Base-by-base conservation (phyloP, 345 rosid genomes). In the Nephelium lappaceum region DNA sequence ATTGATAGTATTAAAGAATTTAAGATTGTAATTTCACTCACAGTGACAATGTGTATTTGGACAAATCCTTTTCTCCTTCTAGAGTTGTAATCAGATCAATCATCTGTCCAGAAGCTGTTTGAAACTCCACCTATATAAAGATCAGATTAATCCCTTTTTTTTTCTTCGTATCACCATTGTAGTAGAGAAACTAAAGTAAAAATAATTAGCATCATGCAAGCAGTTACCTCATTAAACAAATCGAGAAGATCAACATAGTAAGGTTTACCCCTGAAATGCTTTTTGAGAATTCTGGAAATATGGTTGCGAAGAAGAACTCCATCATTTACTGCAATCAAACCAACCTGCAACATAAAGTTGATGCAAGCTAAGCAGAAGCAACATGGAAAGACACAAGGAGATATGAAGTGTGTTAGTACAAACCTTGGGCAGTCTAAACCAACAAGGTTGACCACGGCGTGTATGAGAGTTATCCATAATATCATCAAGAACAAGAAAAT, bases 181-280 rank as follows among this genome's bases (percentile, higher is more conserved):
- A 31, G 11, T 31, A 27, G 27, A 45, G 36, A 60, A 65, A 65
- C 23, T 21, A n/a, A 31, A 4, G 36, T 2, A 31, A 31, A 31
- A 31, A 2, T 31, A 31, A 31, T 31, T 1, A 31, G 36, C 3
- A 31, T 31, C 36, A 31, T 31, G 36, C 36, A 2, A 31, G 36
- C 36, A 31, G 36, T n/a, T 81, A 89, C 92, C 92, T 88, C 92
- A 47, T 86, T 87, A 77, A 90, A 90, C 79, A 90, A 77, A 78
- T 90, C 94, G 71, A 90, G 77, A 43, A 90, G 88, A 84, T 90
- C 89, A 21, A 87, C 88, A 71, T 88, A 88, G 83, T 78, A 90
- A 79, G 89, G 77, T 84, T 82, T 88, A 4, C 66, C 87, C 49
- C 87, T 73, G 74, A 90, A 90, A 77, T 90, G 87, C 42, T 87